Evolutionary conservation across 768 basidiomycete genomes (phyloP), one percentile per base, ranked within the genome.

Genomic region (Plicaturopsis crispa): DNA sequence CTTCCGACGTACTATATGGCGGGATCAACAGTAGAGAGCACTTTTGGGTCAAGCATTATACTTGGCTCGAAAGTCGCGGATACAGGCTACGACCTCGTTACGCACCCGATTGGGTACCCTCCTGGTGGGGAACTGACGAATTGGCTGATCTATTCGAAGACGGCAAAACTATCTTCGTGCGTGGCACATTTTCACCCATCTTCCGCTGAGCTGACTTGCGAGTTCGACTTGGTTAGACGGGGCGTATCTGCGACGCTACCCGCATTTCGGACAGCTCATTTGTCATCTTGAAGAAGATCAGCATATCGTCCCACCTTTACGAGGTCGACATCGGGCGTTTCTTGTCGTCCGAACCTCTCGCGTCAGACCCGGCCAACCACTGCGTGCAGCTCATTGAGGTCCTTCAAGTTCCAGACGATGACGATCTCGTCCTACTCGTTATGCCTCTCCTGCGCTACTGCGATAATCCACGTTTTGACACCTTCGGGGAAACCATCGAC

Each of bases 401-500:
- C 6, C 38, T 59, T 4, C 28, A 41, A 2, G 22, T 42, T 5
- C 48, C 49, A 6, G 37, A 49, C 21, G 40, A 42, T 3, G 45
- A 50, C 17, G 42, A 46, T 16, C 32, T 37, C 6, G 24, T 11
- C n/a, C 30, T 57, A 4, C 38, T 68, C 12, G 64, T 65, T 5
- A 55, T 62, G 46, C 65, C 67, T 1, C 39, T 58, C 7, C 36
- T 64, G 12, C 48, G 54, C 1, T 23, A 12, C 3, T 55, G 40
- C 39, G 33, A 56, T 23, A 41, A 57, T 11, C 64, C 63, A 1
- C 47, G 31, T 0, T 60, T 67, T 23, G 42, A 53, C 20, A 65
- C 60, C 0, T 35, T 63, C 5, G 63, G 65, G 0, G 66, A 67
- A 46, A 54, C 49, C 2, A 34, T 66, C 0, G 57, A 54, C 5